These are phyloP conservation scores for Piromyces sp. DNA, from an alignment of 192 early-diverging fungal genomes.

Conservation along the genomic window DNA sequence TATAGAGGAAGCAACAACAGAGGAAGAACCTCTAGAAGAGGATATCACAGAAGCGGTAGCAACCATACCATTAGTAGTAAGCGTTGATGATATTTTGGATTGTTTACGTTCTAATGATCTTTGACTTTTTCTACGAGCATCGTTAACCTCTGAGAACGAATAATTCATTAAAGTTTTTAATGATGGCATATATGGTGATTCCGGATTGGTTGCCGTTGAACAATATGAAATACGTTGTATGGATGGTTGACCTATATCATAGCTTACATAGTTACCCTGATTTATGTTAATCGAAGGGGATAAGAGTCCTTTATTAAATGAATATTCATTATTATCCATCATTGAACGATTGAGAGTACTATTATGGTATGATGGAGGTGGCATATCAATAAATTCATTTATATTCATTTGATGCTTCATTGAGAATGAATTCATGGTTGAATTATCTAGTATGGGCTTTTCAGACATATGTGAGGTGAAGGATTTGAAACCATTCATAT, in stretches of 20 bases:
- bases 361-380: neutral
- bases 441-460: neutral
- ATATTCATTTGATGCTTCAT: neutral
- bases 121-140: neutral
- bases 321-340: too few relatives aligned
- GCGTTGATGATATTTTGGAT: neutral
- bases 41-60: neutral
- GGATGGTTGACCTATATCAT: neutral
- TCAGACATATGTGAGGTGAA: neutral
- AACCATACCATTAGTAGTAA: neutral
- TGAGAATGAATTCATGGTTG: neutral
- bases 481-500: neutral
- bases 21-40: neutral
- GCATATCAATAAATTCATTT: neutral
- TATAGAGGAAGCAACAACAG: neutral
- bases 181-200: neutral
- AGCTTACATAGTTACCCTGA: neutral
- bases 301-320: neutral
- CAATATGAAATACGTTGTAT: neutral
- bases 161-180: neutral
- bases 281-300: neutral
- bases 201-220: neutral
- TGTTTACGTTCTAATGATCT: neutral
- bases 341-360: too few relatives aligned
- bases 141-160: neutral